phyloP scores from a whole-genome alignment of 2,329 filamentous ascomycete genomes.

The Clarireedia hainanense region DNA sequence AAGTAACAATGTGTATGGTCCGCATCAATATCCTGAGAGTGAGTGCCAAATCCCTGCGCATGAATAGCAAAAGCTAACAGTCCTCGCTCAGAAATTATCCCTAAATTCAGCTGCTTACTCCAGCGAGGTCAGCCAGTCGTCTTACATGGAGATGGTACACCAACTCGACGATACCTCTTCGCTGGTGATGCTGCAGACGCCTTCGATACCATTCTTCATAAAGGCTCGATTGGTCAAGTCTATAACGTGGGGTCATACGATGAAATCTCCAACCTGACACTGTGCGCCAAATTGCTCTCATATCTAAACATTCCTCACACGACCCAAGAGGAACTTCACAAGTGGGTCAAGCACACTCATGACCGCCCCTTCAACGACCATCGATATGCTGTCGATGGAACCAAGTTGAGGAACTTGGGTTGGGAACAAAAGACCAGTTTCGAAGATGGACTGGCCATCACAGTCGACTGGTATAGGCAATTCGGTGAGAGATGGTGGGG shows the following conservation, averaged over 20 bases:
- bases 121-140: slow-evolving; percentile 59
- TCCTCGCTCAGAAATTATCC: slow-evolving; percentile 60
- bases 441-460: slow-evolving; percentile 52
- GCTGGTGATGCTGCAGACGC: slow-evolving; percentile 74
- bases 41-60: slow-evolving; percentile 27
- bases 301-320: slow-evolving; percentile 50
- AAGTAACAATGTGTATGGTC: slow-evolving; percentile 80
- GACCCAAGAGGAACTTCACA: slow-evolving; percentile 44
- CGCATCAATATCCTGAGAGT: slow-evolving; percentile 80
- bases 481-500: slow-evolving; percentile 67
- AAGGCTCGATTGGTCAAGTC: slow-evolving; percentile 63
- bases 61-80: slow-evolving; percentile 8
- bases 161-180: slow-evolving; percentile 69
- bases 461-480: slow-evolving; percentile 61
- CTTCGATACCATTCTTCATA: slow-evolving; percentile 77
- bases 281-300: slow-evolving; percentile 57
- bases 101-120: slow-evolving; percentile 70
- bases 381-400: slow-evolving; percentile 63
- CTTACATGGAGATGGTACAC: slow-evolving; percentile 68
- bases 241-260: slow-evolving; percentile 78
- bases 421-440: slow-evolving; percentile 63
- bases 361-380: slow-evolving; percentile 75
- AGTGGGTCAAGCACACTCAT: slow-evolving; percentile 66
- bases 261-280: slow-evolving; percentile 65
- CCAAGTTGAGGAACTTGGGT: slow-evolving; percentile 57